Evolutionary conservation across 345 rosid species (phyloP).

Genomic region (Turritis glabra): DNA sequence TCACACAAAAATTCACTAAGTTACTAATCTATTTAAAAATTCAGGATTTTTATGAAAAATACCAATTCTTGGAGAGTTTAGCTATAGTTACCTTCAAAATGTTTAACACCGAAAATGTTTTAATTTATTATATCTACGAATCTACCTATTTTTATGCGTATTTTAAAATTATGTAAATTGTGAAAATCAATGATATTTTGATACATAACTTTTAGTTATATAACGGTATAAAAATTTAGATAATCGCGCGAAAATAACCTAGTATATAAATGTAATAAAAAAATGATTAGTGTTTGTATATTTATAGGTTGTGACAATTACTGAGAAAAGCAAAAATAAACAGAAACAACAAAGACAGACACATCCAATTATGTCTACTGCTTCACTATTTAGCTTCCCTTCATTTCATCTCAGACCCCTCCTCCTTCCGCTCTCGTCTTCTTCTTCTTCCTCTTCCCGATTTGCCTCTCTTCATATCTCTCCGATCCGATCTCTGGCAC

Average conservation of each 20-base stretch:
- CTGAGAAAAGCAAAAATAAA: background rate
- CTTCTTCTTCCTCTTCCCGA: slow-evolving; percentile 13
- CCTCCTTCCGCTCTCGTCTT: slow-evolving; percentile 12
- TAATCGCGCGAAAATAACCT: background rate
- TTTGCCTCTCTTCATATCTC: slow-evolving; percentile 14
- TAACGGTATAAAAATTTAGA: background rate
- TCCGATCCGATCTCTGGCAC: background rate
- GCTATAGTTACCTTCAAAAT: no score
- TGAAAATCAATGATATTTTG: background rate
- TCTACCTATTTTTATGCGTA: background rate
- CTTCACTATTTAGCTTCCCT: background rate
- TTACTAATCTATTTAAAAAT: no score
- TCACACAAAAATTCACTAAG: no score
- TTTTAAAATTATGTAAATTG: background rate
- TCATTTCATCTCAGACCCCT: slow-evolving; percentile 18
- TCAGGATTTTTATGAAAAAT: no score
- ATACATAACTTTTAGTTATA: background rate
- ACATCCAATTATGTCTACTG: slow-evolving; percentile 25
- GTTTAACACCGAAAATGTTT: no score
- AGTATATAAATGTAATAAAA: background rate
- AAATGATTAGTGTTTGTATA: background rate
- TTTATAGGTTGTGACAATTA: background rate
- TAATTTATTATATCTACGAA: no score
- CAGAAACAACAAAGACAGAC: background rate
- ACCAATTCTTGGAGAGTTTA: no score